Base-by-base conservation (phyloP, 1,284 basidiomycete species). In the Tilletia caries region DNA sequence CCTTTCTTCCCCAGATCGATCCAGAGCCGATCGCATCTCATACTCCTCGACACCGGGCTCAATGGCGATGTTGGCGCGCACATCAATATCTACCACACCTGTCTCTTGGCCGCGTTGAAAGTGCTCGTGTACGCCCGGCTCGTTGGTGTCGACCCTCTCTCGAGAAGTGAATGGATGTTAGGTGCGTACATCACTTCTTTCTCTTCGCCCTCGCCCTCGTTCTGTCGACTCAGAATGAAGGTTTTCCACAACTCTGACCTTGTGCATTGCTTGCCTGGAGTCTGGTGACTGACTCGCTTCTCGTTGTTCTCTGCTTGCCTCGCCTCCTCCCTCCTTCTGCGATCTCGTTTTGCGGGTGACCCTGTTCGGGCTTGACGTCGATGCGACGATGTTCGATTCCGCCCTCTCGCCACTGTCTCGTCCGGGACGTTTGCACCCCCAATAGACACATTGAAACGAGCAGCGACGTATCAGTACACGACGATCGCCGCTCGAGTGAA, bases 91-190 rank as follows among this genome's bases (percentile, higher is more conserved):
- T 94, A 93, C 81, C 89, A 94, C 82, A 91, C 90, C 77, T 91
- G 95, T 78, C 84, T 92, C n/a, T 83, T 95, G 29, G 87, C 89
- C 0, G 92, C 92, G 0, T 90, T 95, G 86, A 97, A 94, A 85
- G 91, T 94, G 86, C 89, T 92, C 66, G 87, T 89, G 66, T 97
- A 96, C 82, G 58, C 85, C 95, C 44, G 86, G 86, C 58, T 86
- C 87, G 60, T 90, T 88, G 88, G 85, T 86, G n/a, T 73, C 85
- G 6, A 84, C 86, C 66, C 73, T 84, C n/a, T 79, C 76, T 44
- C 86, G 84, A 69, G 75, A 82, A 18, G 58, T 37, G 29, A 34
- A 64, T 79, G 77, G 60, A 89, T 88, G 79, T 84, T 43, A 20
- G 62, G 20, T 44, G 65, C 43, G 66, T 25, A 20, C 27, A 27